phyloP scores from a whole-genome alignment of 805 yeast genomes.

The Saturnispora sanitii region DNA sequence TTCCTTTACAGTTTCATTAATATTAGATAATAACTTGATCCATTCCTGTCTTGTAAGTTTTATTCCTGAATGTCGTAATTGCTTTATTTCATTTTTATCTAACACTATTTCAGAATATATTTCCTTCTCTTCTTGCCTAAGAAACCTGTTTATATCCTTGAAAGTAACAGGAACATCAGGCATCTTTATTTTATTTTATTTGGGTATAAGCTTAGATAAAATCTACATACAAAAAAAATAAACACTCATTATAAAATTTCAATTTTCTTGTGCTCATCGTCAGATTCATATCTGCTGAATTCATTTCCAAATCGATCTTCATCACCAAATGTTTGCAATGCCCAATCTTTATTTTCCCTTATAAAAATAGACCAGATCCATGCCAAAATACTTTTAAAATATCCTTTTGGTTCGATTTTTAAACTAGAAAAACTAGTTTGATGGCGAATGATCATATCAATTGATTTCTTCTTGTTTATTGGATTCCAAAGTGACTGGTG shows the following conservation, averaged over 20 bases:
- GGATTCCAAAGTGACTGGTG: background rate
- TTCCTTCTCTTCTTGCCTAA: conserved; percentile 18
- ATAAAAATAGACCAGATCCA: conserved; percentile 4
- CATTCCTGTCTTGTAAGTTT: conserved; percentile 9
- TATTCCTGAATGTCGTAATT: conserved; percentile 9
- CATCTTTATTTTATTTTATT: background rate
- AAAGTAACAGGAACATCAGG: conserved; percentile 14
- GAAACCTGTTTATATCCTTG: conserved; percentile 19
- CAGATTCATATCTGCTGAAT: conserved; percentile 3
- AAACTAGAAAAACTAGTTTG: background rate
- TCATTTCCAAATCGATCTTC: conserved; percentile 10
- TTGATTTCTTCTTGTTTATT: conserved; percentile 2
- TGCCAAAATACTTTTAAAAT: conserved; percentile 7
- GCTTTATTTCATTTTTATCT: conserved; percentile 11
- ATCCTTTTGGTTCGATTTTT: conserved; percentile 1
- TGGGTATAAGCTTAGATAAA: background rate
- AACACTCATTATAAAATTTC: background rate
- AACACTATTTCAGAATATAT: conserved; percentile 14
- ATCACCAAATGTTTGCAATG: background rate
- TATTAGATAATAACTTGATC: background rate
- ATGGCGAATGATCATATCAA: background rate
- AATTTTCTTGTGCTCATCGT: conserved; percentile 9
- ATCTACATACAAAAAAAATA: background rate
- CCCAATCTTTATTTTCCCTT: background rate
- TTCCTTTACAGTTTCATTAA: conserved; percentile 8